These are phyloP conservation scores for Exobasidium rhododendri DNA, from an alignment of 1,284 basidiomycete species.

Conservation along the genomic window DNA sequence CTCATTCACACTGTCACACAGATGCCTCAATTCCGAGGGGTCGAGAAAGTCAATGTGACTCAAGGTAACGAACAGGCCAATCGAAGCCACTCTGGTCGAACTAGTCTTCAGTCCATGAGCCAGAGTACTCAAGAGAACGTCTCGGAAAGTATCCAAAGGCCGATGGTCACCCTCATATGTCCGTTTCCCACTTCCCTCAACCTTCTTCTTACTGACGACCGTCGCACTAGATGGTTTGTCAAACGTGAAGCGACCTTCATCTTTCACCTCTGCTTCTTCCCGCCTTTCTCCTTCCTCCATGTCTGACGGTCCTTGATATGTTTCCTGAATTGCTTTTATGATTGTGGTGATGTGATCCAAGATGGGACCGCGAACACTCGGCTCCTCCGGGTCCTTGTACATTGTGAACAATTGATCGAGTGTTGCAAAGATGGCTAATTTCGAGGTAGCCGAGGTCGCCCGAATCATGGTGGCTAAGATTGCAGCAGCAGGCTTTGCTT, in stretches of 20 bases:
- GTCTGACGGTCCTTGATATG: constrained; percentile 18
- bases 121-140: constrained; percentile 36
- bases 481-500: constrained; percentile 38
- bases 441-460: constrained; percentile 31
- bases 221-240: background rate
- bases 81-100: constrained; percentile 29
- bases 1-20: constrained; percentile 74
- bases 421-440: constrained; percentile 27
- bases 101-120: constrained; percentile 36
- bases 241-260: constrained; percentile 12
- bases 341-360: constrained; percentile 56
- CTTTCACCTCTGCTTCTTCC: background rate
- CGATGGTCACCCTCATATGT: constrained; percentile 34
- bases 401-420: constrained; percentile 60
- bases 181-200: constrained; percentile 12
- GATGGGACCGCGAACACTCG: constrained; percentile 69
- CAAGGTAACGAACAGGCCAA: constrained; percentile 33
- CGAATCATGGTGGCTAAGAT: constrained; percentile 32
- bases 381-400: constrained; percentile 74
- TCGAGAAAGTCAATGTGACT: constrained; percentile 60
- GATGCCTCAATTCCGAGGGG: constrained; percentile 71
- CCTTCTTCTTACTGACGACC: background rate
- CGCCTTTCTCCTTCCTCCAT: background rate
- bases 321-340: constrained; percentile 34
- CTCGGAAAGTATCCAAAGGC: constrained; percentile 38